Conservation (phyloP, 768 basidiomycete species). For the Phylloporus arenicola region DNA sequence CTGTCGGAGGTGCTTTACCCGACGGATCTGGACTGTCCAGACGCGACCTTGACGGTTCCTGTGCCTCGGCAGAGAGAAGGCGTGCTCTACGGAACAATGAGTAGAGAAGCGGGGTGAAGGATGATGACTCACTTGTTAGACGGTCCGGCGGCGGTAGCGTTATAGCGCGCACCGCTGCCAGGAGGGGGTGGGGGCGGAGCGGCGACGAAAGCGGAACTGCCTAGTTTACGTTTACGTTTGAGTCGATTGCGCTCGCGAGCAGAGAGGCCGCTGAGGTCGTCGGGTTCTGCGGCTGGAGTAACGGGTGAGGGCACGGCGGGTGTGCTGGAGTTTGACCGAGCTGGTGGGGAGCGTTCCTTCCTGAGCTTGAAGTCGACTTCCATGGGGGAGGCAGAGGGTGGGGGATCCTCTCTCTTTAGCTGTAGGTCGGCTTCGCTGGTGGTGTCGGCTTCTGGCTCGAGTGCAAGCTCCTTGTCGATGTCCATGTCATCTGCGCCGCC, state of each 20-base stretch:
- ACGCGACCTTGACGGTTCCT: slow-evolving; percentile 45
- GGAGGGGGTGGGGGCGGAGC: slow-evolving; percentile 60
- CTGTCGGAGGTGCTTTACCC: slow-evolving; percentile 36
- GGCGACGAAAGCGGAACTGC: slow-evolving; percentile 76
- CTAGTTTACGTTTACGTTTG: slow-evolving; percentile 90
- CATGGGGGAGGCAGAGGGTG: slow-evolving; percentile 37
- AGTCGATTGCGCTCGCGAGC: slow-evolving; percentile 91
- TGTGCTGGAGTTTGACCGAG: slow-evolving; percentile 40
- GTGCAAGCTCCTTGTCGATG: slow-evolving; percentile 74
- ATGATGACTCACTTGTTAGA: slow-evolving; percentile 49
- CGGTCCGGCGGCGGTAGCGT: slow-evolving; percentile 48
- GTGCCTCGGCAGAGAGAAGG: slow-evolving; percentile 62
- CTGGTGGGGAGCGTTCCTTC: slow-evolving; percentile 38
- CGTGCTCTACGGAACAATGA: slow-evolving; percentile 50
- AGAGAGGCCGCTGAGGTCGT: slow-evolving; percentile 59
- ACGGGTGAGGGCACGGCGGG: slow-evolving; percentile 48
- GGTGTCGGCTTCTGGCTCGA: slow-evolving; percentile 46
- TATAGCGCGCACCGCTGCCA: slow-evolving; percentile 55
- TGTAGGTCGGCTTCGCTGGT: slow-evolving; percentile 38
- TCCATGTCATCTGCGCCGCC: slow-evolving; percentile 76
- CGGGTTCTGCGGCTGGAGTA: slow-evolving; percentile 34
- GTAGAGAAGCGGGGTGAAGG: slow-evolving; percentile 1
- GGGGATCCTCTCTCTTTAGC: slow-evolving; percentile 37
- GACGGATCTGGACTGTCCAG: slow-evolving; percentile 51
- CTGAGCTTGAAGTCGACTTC: slow-evolving; percentile 39